These are phyloP conservation scores for Arxiozyma slooffiae DNA, from an alignment of 1,139 yeast species.

Conservation along the genomic window DNA sequence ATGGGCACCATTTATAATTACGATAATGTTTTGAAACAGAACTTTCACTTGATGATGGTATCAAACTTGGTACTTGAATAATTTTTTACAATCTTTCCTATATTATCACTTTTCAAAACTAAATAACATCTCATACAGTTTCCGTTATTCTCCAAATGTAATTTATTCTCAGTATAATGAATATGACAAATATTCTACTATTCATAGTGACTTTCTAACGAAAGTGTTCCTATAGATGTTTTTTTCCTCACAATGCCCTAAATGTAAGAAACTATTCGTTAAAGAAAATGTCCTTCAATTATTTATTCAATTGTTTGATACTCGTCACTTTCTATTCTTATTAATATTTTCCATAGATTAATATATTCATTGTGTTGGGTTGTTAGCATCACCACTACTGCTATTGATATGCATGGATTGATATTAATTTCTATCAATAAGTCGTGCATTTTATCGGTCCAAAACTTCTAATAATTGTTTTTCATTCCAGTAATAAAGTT, in stretches of 20 bases:
- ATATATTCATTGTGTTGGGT: neutral
- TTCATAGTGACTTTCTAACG: constrained; percentile 57
- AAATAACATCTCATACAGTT: constrained; percentile 52
- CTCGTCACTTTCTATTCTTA: neutral
- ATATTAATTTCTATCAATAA: constrained; percentile 45
- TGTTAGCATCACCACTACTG: neutral
- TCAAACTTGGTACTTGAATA: constrained; percentile 25
- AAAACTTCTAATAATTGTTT: constrained; percentile 62
- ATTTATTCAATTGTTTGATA: neutral
- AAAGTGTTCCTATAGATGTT: constrained; percentile 36
- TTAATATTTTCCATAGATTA: no score
- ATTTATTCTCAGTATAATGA: constrained; percentile 44
- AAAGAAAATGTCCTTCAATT: constrained; percentile 11
- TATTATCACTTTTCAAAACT: constrained; percentile 29
- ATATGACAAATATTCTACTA: constrained; percentile 62
- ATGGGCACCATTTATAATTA: constrained; percentile 70
- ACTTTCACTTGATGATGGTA: constrained; percentile 36
- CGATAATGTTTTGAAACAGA: constrained; percentile 46
- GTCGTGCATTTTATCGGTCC: constrained; percentile 45
- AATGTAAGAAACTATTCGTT: constrained; percentile 41
- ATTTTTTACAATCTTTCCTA: constrained; percentile 31
- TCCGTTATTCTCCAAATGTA: constrained; percentile 48
- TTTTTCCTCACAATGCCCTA: constrained; percentile 62
- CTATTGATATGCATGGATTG: constrained; percentile 13
- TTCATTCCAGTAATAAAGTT: constrained; percentile 61